Evolutionary conservation across 1,139 yeast genomes (phyloP).

Genomic region (Blastobotrys arbuscula): DNA sequence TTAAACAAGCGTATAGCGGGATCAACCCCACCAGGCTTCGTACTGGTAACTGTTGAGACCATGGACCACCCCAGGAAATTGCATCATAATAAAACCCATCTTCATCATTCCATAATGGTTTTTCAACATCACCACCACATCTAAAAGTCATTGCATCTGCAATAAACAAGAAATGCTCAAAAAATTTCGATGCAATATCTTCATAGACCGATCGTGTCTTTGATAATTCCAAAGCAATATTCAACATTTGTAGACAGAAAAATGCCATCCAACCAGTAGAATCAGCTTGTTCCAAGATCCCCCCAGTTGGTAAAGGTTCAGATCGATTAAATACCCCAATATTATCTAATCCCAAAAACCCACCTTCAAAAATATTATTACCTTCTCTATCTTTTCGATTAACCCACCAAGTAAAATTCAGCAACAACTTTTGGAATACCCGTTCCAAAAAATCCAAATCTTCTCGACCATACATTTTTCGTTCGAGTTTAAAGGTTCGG

Average conservation of each 20-base stretch:
- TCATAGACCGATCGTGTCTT: conserved; percentile 85
- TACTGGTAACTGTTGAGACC: conserved; percentile 73
- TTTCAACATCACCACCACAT: conserved; percentile 45
- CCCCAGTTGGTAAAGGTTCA: conserved; percentile 93
- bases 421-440: conserved; percentile 81
- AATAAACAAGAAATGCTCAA: conserved; percentile 87
- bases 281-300: conserved; percentile 88
- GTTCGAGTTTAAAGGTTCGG: conserved; percentile 82
- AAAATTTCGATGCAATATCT: conserved; percentile 91
- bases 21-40: conserved; percentile 89
- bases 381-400: conserved; percentile 88
- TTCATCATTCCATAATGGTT: conserved; percentile 83
- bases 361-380: conserved; percentile 90
- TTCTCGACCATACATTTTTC: conserved; percentile 77
- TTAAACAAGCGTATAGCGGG: conserved; percentile 86
- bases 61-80: conserved; percentile 73
- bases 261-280: conserved; percentile 99
- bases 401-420: conserved; percentile 98
- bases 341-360: conserved; percentile 89
- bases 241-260: conserved; percentile 85
- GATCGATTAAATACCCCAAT: conserved; percentile 93
- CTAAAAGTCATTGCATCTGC: conserved; percentile 92
- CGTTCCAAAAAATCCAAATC: conserved; percentile 84
- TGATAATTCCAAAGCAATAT: conserved; percentile 86
- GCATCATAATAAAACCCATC: conserved; percentile 92